Percentiles rank a stretch among this genome's conserved stretches.
phyloP scores from a whole-genome alignment of 257 asterid genomes.

The Vinca minor region DNA sequence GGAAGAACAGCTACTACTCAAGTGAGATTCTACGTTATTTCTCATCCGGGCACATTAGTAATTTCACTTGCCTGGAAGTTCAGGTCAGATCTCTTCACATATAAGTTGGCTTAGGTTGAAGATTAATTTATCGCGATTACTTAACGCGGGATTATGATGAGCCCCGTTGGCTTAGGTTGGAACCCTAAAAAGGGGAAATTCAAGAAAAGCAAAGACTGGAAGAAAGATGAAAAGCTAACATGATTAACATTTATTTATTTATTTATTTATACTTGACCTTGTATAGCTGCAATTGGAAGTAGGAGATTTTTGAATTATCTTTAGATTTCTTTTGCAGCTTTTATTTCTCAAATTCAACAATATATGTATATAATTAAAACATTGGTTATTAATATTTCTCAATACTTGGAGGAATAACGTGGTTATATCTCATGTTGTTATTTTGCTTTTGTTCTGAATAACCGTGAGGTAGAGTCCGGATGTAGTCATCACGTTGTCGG shows the following conservation, averaged over 20 bases:
- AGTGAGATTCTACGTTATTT: slow-evolving; percentile 23
- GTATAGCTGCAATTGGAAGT: background rate
- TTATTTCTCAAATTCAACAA: background rate
- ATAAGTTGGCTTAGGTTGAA: background rate
- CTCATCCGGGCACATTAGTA: background rate
- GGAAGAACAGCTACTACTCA: slow-evolving; percentile 51
- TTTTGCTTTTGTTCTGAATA: too few species aligned
- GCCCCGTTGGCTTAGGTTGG: background rate
- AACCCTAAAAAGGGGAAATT: background rate
- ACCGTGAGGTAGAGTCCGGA: too few species aligned
- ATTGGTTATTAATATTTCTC: background rate
- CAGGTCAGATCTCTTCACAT: background rate
- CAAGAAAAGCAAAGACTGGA: background rate
- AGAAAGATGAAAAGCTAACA: slow-evolving; percentile 8
- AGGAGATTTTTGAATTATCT: background rate
- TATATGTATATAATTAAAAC: slow-evolving; percentile 18
- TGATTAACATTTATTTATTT: too few species aligned
- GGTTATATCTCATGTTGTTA: background rate
- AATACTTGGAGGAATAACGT: background rate
- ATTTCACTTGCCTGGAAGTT: slow-evolving; percentile 6
- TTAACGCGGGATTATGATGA: background rate
- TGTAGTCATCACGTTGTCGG: too few species aligned
- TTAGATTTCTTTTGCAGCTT: slow-evolving; percentile 2
- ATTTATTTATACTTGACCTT: slow-evolving; percentile 3
- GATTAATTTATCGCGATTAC: background rate